Base-by-base conservation (phyloP, 2,329 filamentous ascomycete genomes). In the Penicillium fuscoglaucum region DNA sequence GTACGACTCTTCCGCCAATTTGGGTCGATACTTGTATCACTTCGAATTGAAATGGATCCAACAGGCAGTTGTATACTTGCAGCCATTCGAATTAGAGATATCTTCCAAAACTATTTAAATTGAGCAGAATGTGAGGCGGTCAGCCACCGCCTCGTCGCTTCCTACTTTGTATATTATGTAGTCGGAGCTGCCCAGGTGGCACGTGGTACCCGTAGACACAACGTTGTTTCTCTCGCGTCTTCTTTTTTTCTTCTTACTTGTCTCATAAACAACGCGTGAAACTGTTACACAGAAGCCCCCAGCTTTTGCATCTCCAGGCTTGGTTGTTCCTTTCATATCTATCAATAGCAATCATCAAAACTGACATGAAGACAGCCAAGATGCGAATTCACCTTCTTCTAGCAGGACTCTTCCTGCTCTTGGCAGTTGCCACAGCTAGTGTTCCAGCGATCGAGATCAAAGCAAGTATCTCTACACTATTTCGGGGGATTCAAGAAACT, bases 401-500 rank as follows among this genome's bases (percentile, higher is more conserved):
- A 4, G 39, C 46, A 39, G 46, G 53, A 3, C 4, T 56, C 4
- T 44, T 45, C 46, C 46, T 51, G 45, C 24, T 56, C 8, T n/a
- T 41, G 21, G 39, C 39, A 4, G 35, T 12, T 33, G 39, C 46
- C 9, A 28, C 45, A n/a, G 46, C 55, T 13, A 53, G 41, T 28
- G 21, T 48, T 17, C 55, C 55, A 1, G 43, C 41, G 21, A 57
- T 57, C 7, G 49, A 57, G 55, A 57, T 57, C 43, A 57, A 57
- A 31, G 49, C n/a, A 53, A 33, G 41, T 33, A 31, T 19, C 15
- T 21, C 3, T 10, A 21, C 24, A 28, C 8, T 26, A 15, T 6
- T 29, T 39, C 7, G 1, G 13, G 19, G 31, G 2, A 17, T 24
- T n/a, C 8, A 15, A 47, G 1, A 9, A 17, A 12, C 26, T 43